Percentiles rank a stretch among this genome's conserved stretches.
phyloP scores from a whole-genome alignment of 2,329 filamentous ascomycete genomes.

The Colletotrichum zoysiae region DNA sequence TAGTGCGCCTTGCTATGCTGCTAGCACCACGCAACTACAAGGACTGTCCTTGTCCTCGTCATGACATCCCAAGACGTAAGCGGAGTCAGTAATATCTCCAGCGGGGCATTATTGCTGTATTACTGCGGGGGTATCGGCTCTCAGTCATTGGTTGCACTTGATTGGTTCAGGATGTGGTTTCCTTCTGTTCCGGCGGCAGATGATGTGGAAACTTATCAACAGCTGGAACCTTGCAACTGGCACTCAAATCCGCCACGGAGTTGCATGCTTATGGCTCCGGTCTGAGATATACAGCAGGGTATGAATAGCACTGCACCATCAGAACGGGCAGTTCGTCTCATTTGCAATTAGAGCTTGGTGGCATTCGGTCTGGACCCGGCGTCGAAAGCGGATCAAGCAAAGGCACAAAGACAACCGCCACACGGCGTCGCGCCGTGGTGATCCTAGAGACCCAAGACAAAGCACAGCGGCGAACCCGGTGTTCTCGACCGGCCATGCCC shows the following conservation, averaged over 20 bases:
- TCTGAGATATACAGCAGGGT: slow-evolving; percentile 8
- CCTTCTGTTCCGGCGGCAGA: slow-evolving; percentile 12
- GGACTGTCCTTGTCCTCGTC: slow-evolving; percentile 32
- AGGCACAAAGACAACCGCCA: slow-evolving; percentile 21
- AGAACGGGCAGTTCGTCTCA: slow-evolving; percentile 3
- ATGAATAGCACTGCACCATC: slow-evolving; percentile 1
- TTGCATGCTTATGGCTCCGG: neutral
- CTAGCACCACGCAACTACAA: slow-evolving; percentile 16
- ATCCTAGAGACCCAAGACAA: slow-evolving; percentile 13
- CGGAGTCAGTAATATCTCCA: slow-evolving; percentile 36
- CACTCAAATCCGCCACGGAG: slow-evolving; percentile 5
- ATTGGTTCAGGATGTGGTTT: slow-evolving; percentile 17
- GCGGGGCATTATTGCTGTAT: slow-evolving; percentile 7
- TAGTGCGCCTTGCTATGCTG: slow-evolving; percentile 13
- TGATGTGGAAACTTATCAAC: slow-evolving; percentile 14
- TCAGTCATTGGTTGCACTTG: slow-evolving; percentile 20
- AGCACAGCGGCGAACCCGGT: slow-evolving; percentile 23
- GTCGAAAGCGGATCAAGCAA: neutral
- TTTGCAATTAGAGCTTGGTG: neutral
- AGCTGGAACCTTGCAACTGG: neutral
- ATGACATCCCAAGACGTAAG: slow-evolving; percentile 26
- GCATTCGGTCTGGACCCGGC: slow-evolving; percentile 23
- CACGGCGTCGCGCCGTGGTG: slow-evolving; percentile 14
- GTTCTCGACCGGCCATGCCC: slow-evolving; percentile 15
- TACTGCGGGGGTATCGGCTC: neutral